A percentile compares a stretch with the other conserved stretches of the same genome.
Evolutionary conservation across 2,329 filamentous ascomycete genomes (phyloP).

Genomic region (Phialemoniopsis sp.): DNA sequence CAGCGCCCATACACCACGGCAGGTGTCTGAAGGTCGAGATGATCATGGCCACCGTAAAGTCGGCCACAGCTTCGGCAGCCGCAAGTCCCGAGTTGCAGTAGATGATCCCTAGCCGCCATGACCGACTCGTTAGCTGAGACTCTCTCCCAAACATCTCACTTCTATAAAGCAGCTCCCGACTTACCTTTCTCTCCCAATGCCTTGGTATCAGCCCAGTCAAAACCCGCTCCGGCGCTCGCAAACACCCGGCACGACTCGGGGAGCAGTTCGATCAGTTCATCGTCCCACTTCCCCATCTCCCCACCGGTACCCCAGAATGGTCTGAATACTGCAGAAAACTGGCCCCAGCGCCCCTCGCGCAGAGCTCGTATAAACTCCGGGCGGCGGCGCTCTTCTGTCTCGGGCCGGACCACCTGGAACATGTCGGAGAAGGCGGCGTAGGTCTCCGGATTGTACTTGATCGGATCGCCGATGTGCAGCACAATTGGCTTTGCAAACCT

Average conservation of each 20-base stretch:
- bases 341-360: conserved; percentile 46
- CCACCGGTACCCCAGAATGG: conserved; percentile 59
- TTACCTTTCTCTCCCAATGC: conserved; percentile 56
- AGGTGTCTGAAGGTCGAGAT: conserved; percentile 66
- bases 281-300: conserved; percentile 63
- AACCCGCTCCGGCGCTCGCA: conserved; percentile 61
- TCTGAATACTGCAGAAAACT: conserved; percentile 47
- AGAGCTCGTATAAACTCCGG: conserved; percentile 44
- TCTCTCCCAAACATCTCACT: not conserved
- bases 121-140: not conserved
- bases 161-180: conserved; percentile 7
- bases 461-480: conserved; percentile 69
- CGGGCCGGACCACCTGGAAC: conserved; percentile 49
- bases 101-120: conserved; percentile 43
- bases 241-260: conserved; percentile 55
- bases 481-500: conserved; percentile 45
- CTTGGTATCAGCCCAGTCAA: conserved; percentile 63
- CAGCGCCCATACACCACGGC: conserved; percentile 58
- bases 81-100: conserved; percentile 73
- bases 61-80: conserved; percentile 68
- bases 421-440: conserved; percentile 35
- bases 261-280: conserved; percentile 51
- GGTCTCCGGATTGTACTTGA: conserved; percentile 43
- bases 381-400: conserved; percentile 43
- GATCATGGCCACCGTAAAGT: conserved; percentile 66